Conservation (phyloP, 345 rosid species). For the Corchorus capsularis region DNA sequence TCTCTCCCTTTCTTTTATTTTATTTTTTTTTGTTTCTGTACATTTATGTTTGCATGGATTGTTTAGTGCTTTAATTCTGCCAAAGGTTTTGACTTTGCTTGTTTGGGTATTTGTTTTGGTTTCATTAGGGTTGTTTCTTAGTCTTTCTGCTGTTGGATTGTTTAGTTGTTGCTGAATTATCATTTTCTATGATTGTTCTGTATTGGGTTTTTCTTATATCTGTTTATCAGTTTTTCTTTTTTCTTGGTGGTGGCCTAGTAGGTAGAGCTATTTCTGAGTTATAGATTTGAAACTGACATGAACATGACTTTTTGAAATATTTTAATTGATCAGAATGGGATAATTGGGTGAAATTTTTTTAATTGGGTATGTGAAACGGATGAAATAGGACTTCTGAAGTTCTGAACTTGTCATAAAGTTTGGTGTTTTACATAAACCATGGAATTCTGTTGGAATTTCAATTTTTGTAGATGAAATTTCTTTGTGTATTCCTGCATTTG, state of each 20-base stretch:
- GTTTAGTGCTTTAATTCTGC: background rate
- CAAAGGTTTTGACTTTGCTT: background rate
- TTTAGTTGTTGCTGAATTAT: background rate
- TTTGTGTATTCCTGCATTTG: background rate
- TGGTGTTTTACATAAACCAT: background rate
- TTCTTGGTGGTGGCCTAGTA: background rate
- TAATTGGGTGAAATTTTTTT: background rate
- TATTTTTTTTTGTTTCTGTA: background rate
- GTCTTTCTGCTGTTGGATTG: background rate
- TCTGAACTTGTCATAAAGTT: background rate
- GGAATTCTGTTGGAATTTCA: background rate
- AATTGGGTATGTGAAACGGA: background rate
- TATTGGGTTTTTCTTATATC: background rate
- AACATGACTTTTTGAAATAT: background rate
- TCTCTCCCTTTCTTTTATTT: background rate
- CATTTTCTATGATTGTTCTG: background rate
- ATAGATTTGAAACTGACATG: background rate
- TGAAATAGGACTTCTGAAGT: background rate
- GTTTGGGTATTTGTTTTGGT: background rate
- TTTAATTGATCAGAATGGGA: slow-evolving; percentile 3
- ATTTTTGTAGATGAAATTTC: background rate
- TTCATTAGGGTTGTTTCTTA: slow-evolving; percentile 3
- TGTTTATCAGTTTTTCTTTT: background rate
- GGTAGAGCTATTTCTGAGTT: background rate
- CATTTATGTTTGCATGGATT: background rate